A percentile compares a stretch with the other conserved stretches of the same genome.
phyloP scores from a whole-genome alignment of 2,329 filamentous ascomycete species.

The Trichoderma asperellum region DNA sequence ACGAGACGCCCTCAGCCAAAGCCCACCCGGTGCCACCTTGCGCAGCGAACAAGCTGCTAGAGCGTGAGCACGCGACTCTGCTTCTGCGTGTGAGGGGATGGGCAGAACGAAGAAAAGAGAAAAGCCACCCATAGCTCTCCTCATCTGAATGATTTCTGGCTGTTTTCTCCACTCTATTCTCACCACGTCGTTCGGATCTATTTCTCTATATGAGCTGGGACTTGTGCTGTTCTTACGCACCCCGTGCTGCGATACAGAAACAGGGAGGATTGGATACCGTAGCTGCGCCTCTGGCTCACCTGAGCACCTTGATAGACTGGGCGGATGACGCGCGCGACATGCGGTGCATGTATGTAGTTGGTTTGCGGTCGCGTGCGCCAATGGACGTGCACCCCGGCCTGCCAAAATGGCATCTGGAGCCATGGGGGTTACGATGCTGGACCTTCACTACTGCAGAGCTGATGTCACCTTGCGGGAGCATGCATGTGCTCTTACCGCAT shows the following conservation, averaged over 20 bases:
- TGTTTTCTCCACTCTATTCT: not conserved
- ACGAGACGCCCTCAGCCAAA: constrained; percentile 29
- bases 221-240: not conserved
- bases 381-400: not conserved
- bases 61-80: constrained; percentile 24
- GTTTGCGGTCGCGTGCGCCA: constrained; percentile 18
- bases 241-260: not conserved
- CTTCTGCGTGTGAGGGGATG: not conserved
- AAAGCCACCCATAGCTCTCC: not conserved
- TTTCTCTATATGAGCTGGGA: not conserved
- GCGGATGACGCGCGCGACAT: constrained; percentile 23
- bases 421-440: not conserved
- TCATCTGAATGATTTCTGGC: not conserved
- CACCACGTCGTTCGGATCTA: constrained; percentile 1
- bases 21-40: constrained; percentile 8
- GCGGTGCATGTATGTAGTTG: not conserved
- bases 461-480: constrained; percentile 10
- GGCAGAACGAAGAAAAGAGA: not conserved
- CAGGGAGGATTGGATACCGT: not conserved
- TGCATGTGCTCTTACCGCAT: not conserved
- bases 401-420: not conserved
- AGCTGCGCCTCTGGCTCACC: constrained; percentile 21
- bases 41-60: constrained; percentile 18
- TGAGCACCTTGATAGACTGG: constrained; percentile 14
- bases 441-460: not conserved